A percentile compares a stretch with the other conserved stretches of the same genome.
phyloP scores from a whole-genome alignment of 1,284 basidiomycete species.

The Spongiforma sp. region DNA sequence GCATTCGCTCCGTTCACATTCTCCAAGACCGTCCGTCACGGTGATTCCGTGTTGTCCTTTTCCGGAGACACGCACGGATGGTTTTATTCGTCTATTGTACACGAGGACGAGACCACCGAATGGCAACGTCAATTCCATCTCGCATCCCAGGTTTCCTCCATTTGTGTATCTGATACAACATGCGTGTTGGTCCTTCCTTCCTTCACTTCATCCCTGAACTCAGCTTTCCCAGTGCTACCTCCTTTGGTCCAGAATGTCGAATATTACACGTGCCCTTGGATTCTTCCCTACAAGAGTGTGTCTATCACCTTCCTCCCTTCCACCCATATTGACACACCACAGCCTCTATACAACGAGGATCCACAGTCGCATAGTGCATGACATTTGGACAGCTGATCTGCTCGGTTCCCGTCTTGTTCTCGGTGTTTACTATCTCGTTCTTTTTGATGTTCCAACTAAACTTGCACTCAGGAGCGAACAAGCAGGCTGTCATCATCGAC shows the following conservation, averaged over 20 bases:
- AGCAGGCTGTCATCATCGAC: slow-evolving; percentile 53
- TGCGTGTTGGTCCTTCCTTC: slow-evolving; percentile 50
- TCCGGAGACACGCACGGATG: slow-evolving; percentile 57
- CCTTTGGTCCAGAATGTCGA: slow-evolving; percentile 38
- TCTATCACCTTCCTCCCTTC: slow-evolving; percentile 20
- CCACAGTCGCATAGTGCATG: slow-evolving; percentile 42
- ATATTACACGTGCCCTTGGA: slow-evolving; percentile 32
- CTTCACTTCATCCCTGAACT: slow-evolving; percentile 30
- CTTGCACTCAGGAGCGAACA: slow-evolving; percentile 50
- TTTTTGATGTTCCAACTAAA: slow-evolving; percentile 4
- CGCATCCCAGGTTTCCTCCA: slow-evolving; percentile 56
- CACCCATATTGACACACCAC: slow-evolving; percentile 30
- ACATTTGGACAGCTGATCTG: slow-evolving; percentile 63
- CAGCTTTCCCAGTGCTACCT: slow-evolving; percentile 34
- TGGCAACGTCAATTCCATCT: slow-evolving; percentile 52
- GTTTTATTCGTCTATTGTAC: slow-evolving; percentile 48
- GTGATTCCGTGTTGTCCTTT: slow-evolving; percentile 42
- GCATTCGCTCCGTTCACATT: background rate
- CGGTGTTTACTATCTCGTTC: slow-evolving; percentile 42
- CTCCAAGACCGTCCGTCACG: slow-evolving; percentile 39
- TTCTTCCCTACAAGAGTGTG: slow-evolving; percentile 20
- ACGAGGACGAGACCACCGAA: slow-evolving; percentile 16
- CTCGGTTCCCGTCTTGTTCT: slow-evolving; percentile 53
- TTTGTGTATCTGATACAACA: slow-evolving; percentile 50
- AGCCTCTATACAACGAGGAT: slow-evolving; percentile 32